Evolutionary conservation across 2,329 filamentous ascomycete species (phyloP), one percentile per base, ranked within the genome.

Genomic region (Penicillium hordei): DNA sequence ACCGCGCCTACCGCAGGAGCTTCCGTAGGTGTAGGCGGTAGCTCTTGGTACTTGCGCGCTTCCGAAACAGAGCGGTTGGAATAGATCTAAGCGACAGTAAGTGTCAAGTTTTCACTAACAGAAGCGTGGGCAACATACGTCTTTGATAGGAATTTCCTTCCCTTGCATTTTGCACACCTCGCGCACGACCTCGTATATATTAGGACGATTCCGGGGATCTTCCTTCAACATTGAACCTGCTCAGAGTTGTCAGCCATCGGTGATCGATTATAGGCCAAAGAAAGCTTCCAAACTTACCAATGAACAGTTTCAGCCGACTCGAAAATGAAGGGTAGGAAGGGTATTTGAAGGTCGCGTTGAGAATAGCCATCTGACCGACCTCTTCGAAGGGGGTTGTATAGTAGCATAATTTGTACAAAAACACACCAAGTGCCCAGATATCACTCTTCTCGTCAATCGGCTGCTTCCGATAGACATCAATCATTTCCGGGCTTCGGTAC

Each of bases 381-480:
- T 97, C 93, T 77, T 99, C 94, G 69, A 99, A 99, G 0, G 94
- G 94, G 6, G 94, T 99, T 1, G 94, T 99, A 76, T 99, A 99
- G 77, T 97, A 99, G 80, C 94, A 99, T 60, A 99, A 82, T 81
- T 99, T 99, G 81, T 99, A 99, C 54, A 99, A 78, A 58, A 99
- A 79, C 42, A 99, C 94, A 5, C 94, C 94, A 60, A 99, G 78
- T 1, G 94, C 94, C 94, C 93, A 99, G 31, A 99, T 97, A 75
- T 99, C 94, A 48, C 93, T 95, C 79, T 99, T 99, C 78, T 99
- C 94, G 71, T 99, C 91, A 71, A 99, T 96, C 0, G 94, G 92
- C 68, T 93, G 91, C 75, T 95, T 96, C 62, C 93, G 84, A 77
- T 97, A 99, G 25, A 99, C 94, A 70, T 99, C 94, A 60, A 99